phyloP scores from a whole-genome alignment of 2,329 filamentous ascomycete genomes.

The Rhynchosporium graminicola region DNA sequence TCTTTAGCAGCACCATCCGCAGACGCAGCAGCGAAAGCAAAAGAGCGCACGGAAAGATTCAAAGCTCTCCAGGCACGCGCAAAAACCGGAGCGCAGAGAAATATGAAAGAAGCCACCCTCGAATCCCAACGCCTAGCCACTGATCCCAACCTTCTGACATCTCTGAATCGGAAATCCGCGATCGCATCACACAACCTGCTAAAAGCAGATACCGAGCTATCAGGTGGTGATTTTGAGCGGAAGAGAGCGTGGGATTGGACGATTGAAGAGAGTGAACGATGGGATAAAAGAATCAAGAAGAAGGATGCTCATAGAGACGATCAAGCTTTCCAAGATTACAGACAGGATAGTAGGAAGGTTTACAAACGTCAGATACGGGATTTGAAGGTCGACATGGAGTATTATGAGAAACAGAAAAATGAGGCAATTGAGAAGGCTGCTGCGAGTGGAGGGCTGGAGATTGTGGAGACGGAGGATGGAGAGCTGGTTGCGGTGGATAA shows the following conservation, averaged over 20 bases:
- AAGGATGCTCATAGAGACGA: constrained; percentile 79
- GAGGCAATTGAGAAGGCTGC: constrained; percentile 83
- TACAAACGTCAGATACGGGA: constrained; percentile 89
- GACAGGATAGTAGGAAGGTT: constrained; percentile 82
- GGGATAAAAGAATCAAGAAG: constrained; percentile 89
- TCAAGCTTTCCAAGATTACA: constrained; percentile 88
- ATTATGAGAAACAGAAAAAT: constrained; percentile 86
- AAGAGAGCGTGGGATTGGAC: constrained; percentile 99
- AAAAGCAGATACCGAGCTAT: constrained; percentile 84
- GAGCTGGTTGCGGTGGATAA: constrained; percentile 93
- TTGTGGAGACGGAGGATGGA: constrained; percentile 92
- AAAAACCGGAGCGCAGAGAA: constrained; percentile 69
- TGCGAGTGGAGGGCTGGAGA: constrained; percentile 80
- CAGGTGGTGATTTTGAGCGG: constrained; percentile 91
- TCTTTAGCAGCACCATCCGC: constrained; percentile 26
- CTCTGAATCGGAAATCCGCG: constrained; percentile 82
- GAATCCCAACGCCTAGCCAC: constrained; percentile 79
- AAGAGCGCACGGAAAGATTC: constrained; percentile 78
- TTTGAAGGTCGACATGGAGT: constrained; percentile 73
- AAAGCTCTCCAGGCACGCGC: constrained; percentile 83
- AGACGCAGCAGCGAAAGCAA: constrained; percentile 49
- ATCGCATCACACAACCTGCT: constrained; percentile 90
- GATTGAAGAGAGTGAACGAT: constrained; percentile 86
- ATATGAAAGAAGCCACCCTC: constrained; percentile 79
- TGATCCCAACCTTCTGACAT: constrained; percentile 74